A percentile compares a stretch with the other conserved stretches of the same genome.
Evolutionary conservation across 768 basidiomycete genomes (phyloP).

Genomic region (Megacollybia marginata): DNA sequence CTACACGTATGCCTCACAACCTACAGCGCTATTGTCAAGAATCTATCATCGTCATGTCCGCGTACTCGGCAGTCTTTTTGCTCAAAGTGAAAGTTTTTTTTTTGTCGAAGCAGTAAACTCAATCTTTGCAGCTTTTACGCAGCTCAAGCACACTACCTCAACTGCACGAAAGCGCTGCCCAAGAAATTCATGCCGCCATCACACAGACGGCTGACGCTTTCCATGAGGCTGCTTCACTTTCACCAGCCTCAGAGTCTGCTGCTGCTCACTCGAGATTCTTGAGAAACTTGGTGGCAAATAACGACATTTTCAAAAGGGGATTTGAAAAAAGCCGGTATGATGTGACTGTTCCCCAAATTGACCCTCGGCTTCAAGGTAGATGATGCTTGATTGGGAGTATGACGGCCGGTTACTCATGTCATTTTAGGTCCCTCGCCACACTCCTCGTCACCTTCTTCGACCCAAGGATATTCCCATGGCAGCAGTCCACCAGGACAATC

Average conservation of each 20-base stretch:
- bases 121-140: slow-evolving; percentile 52
- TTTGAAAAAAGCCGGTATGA: slow-evolving; percentile 11
- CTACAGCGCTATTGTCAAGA: slow-evolving; percentile 78
- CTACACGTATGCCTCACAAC: slow-evolving; percentile 6
- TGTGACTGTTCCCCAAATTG: slow-evolving; percentile 30
- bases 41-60: slow-evolving; percentile 79
- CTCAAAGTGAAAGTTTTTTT: slow-evolving; percentile 45
- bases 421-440: background rate
- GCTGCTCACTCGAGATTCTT: slow-evolving; percentile 78
- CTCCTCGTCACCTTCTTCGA: too few relatives aligned
- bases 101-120: slow-evolving; percentile 4
- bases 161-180: slow-evolving; percentile 51
- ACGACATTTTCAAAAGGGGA: slow-evolving; percentile 53
- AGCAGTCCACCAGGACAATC: background rate
- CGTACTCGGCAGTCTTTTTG: slow-evolving; percentile 77
- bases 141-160: slow-evolving; percentile 50
- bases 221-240: slow-evolving; percentile 57
- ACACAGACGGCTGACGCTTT: slow-evolving; percentile 72
- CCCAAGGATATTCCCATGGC: background rate
- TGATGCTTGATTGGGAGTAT: slow-evolving; percentile 1
- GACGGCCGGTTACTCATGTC: background rate
- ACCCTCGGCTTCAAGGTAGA: slow-evolving; percentile 50
- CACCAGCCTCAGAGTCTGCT: slow-evolving; percentile 57
- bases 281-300: slow-evolving; percentile 51
- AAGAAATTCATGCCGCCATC: slow-evolving; percentile 62